Evolutionary conservation across 495 filamentous ascomycete species (phyloP).

Genomic region (Xanthoparmelia taractica): DNA sequence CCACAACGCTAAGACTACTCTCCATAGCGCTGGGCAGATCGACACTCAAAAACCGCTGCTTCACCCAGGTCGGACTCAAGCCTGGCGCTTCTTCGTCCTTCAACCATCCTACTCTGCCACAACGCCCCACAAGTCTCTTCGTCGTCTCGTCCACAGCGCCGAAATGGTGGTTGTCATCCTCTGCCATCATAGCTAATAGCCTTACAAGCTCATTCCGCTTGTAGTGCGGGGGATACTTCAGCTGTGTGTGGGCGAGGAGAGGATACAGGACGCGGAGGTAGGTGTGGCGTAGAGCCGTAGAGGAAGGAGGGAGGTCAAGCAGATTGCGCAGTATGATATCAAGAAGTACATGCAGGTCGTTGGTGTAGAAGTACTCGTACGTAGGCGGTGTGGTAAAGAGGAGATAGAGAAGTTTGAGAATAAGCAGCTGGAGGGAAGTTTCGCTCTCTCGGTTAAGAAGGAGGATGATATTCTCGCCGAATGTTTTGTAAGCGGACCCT

Average conservation of each 20-base stretch:
- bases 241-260: slow-evolving; percentile 81
- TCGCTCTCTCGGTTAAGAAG: slow-evolving; percentile 93
- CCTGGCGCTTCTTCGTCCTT: slow-evolving; percentile 38
- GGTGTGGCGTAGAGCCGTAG: slow-evolving; percentile 79
- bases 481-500: slow-evolving; percentile 78
- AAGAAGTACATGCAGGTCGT: slow-evolving; percentile 87
- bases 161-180: slow-evolving; percentile 60
- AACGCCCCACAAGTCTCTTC: slow-evolving; percentile 70
- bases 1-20: slow-evolving; percentile 58
- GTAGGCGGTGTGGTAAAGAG: slow-evolving; percentile 87
- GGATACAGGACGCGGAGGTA: slow-evolving; percentile 95
- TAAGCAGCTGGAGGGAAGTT: slow-evolving; percentile 85
- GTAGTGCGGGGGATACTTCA: slow-evolving; percentile 77
- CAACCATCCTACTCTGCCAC: slow-evolving; percentile 78
- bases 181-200: slow-evolving; percentile 58
- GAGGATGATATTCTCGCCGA: slow-evolving; percentile 95
- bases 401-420: slow-evolving; percentile 89
- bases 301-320: slow-evolving; percentile 79
- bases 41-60: slow-evolving; percentile 36
- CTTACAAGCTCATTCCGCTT: slow-evolving; percentile 79
- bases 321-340: slow-evolving; percentile 96
- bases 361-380: slow-evolving; percentile 97
- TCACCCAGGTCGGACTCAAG: slow-evolving; percentile 31
- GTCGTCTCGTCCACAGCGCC: slow-evolving; percentile 88
- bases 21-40: slow-evolving; percentile 40